phyloP scores from a whole-genome alignment of 805 yeast genomes.

The Ogataea philodendri region DNA sequence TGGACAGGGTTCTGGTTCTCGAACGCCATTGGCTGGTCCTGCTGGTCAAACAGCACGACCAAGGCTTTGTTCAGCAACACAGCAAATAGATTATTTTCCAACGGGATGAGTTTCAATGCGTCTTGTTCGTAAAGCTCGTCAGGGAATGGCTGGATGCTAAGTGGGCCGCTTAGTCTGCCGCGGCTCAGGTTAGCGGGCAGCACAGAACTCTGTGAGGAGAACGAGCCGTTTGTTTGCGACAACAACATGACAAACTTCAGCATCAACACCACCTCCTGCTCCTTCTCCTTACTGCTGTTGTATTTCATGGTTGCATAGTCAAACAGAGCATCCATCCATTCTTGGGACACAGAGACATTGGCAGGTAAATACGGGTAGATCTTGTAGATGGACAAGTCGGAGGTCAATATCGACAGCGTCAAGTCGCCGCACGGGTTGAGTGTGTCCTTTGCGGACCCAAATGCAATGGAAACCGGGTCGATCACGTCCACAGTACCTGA shows the following conservation, averaged over 20 bases:
- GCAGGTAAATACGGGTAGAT: slow-evolving; percentile 65
- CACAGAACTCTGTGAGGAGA: slow-evolving; percentile 3
- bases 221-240: slow-evolving; percentile 14
- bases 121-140: slow-evolving; percentile 46
- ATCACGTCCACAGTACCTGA: slow-evolving; percentile 14
- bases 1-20: slow-evolving; percentile 16
- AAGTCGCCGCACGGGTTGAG: slow-evolving; percentile 41
- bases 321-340: slow-evolving; percentile 30
- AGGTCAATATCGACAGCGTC: slow-evolving; percentile 50
- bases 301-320: slow-evolving; percentile 26
- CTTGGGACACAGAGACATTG: slow-evolving; percentile 37
- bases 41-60: slow-evolving; percentile 23
- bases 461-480: slow-evolving; percentile 42
- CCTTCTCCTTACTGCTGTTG: slow-evolving; percentile 22
- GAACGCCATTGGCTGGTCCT: slow-evolving; percentile 27
- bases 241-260: slow-evolving; percentile 28
- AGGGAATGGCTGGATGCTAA: slow-evolving; percentile 53
- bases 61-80: slow-evolving; percentile 25
- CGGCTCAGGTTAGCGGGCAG: slow-evolving; percentile 21
- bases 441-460: slow-evolving; percentile 39
- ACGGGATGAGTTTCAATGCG: slow-evolving; percentile 32
- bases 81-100: slow-evolving; percentile 27
- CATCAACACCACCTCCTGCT: slow-evolving; percentile 17
- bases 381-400: slow-evolving; percentile 58
- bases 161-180: slow-evolving; percentile 46